phyloP scores from a whole-genome alignment of 495 filamentous ascomycete genomes.

The Xylaria telfairii region DNA sequence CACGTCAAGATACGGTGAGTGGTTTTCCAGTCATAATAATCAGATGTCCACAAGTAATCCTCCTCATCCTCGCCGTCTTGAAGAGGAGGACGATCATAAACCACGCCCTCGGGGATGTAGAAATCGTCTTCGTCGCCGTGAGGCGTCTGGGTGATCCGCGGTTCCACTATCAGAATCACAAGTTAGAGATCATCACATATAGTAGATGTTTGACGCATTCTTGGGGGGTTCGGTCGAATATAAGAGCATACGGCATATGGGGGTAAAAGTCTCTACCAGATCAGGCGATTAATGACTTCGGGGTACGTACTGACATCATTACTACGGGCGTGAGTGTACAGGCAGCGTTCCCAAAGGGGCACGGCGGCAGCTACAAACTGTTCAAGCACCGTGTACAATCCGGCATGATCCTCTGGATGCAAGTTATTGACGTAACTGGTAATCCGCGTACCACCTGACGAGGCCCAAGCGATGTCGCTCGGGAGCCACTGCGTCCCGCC shows the following conservation, averaged over 20 bases:
- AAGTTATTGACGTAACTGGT: constrained; percentile 70
- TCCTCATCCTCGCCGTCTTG: constrained; percentile 1
- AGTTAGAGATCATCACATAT: not conserved
- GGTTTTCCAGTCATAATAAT: not conserved
- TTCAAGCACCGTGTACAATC: constrained; percentile 60
- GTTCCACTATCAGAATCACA: not conserved
- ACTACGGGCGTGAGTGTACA: not conserved
- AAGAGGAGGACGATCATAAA: not conserved
- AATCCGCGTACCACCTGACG: constrained; percentile 64
- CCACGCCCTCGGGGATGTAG: not conserved
- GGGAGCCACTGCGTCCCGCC: constrained; percentile 62
- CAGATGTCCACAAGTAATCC: not conserved
- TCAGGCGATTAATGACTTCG: not conserved
- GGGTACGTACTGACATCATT: not conserved
- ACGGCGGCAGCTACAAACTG: constrained; percentile 50
- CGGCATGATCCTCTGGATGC: constrained; percentile 52
- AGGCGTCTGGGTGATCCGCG: not conserved
- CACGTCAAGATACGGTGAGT: constrained; percentile 24
- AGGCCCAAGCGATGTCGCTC: constrained; percentile 53
- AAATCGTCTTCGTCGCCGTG: constrained; percentile 1
- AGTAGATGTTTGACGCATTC: not conserved
- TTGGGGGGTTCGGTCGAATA: not conserved
- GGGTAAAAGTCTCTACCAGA: not conserved
- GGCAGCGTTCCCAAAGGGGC: constrained; percentile 32
- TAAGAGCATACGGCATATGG: not conserved